A percentile compares a stretch with the other conserved stretches of the same genome.
phyloP scores from a whole-genome alignment of 371 early-diverging fungal species.

The Rhizopus delemar region DNA sequence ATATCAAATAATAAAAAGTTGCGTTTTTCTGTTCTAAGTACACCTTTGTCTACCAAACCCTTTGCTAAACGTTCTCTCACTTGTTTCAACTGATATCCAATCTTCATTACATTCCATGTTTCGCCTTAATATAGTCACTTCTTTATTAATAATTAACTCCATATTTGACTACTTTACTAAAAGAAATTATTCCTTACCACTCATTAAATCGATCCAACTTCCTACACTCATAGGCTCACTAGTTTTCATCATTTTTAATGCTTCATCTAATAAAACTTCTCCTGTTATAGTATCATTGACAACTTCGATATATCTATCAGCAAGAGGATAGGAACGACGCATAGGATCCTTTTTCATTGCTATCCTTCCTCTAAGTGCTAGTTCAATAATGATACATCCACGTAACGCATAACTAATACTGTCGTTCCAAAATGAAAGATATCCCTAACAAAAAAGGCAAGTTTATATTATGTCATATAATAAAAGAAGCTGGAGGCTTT shows the following conservation, averaged over 20 bases:
- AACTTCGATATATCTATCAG: constrained; percentile 86
- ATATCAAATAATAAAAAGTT: constrained; percentile 95
- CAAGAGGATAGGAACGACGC: constrained; percentile 73
- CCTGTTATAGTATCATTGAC: constrained; percentile 82
- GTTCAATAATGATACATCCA: constrained; percentile 93
- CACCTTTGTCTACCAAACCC: constrained; percentile 97
- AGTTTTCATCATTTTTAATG: constrained; percentile 83
- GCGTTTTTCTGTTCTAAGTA: constrained; percentile 91
- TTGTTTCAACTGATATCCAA: constrained; percentile 95
- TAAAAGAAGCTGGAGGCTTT: no score
- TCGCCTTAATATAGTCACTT: constrained; percentile 67
- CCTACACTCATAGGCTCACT: constrained; percentile 77
- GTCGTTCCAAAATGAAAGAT: constrained; percentile 98
- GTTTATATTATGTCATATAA: not conserved
- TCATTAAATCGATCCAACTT: constrained; percentile 95
- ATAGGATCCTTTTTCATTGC: constrained; percentile 84
- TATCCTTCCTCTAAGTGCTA: constrained; percentile 89
- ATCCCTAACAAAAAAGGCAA: constrained; percentile 61
- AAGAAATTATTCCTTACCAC: constrained; percentile 64
- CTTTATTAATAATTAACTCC: not conserved
- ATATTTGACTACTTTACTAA: not conserved
- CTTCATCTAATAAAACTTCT: constrained; percentile 95
- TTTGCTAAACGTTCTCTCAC: constrained; percentile 96
- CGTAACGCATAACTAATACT: constrained; percentile 94
- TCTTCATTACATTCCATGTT: constrained; percentile 96